Percentiles rank a stretch among this genome's conserved stretches.
phyloP scores from a whole-genome alignment of 768 basidiomycete genomes.

The Boletus bicolor region DNA sequence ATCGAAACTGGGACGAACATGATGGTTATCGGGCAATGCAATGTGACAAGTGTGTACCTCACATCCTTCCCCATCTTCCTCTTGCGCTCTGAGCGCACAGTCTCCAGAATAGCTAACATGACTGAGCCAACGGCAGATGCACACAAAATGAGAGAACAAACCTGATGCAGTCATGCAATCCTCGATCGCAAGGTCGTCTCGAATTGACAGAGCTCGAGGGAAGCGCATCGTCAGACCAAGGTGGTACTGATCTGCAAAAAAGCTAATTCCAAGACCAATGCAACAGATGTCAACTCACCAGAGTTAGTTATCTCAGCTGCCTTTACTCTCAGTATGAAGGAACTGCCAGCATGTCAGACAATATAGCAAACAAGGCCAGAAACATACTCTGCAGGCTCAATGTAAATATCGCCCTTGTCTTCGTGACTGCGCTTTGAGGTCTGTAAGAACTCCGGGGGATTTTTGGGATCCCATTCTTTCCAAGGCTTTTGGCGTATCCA shows the following conservation, averaged over 20 bases:
- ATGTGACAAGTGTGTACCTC: conserved; percentile 36
- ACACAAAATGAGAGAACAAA: conserved; percentile 22
- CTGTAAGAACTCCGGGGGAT: conserved; percentile 66
- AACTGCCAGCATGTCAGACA: conserved; percentile 45
- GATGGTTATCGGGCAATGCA: background rate
- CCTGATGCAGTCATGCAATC: conserved; percentile 75
- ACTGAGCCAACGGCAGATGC: background rate
- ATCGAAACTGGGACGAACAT: conserved; percentile 24
- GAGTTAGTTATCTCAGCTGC: conserved; percentile 85
- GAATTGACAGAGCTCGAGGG: conserved; percentile 77
- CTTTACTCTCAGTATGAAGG: conserved; percentile 91
- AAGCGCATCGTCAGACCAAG: conserved; percentile 91
- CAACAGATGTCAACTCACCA: conserved; percentile 41
- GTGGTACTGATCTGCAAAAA: conserved; percentile 67
- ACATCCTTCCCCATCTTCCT: conserved; percentile 66
- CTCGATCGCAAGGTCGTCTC: conserved; percentile 69
- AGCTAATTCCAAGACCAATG: background rate
- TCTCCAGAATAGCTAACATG: conserved; percentile 54
- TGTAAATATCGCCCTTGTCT: conserved; percentile 88
- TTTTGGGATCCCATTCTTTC: conserved; percentile 74
- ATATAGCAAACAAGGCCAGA: background rate
- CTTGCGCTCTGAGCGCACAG: conserved; percentile 62
- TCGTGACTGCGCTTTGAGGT: conserved; percentile 60
- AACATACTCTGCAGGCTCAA: conserved; percentile 82
- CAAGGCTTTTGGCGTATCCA: conserved; percentile 82